These are phyloP conservation scores for Aspergillus viridinutans DNA, from an alignment of 2,329 filamentous ascomycete genomes.

Conservation along the genomic window DNA sequence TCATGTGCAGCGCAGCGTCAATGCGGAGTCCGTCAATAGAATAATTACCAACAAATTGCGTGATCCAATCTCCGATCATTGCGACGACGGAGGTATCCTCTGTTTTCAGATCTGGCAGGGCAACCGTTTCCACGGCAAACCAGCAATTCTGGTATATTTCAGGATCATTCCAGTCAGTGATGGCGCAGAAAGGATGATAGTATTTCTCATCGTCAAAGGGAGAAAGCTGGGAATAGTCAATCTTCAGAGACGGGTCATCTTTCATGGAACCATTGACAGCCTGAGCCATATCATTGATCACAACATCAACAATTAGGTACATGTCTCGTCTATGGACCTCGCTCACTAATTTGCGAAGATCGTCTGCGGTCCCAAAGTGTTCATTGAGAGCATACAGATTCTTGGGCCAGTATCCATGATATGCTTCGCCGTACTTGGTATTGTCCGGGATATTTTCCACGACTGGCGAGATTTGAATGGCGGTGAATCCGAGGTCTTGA, in stretches of 20 bases:
- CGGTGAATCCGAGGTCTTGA: slow-evolving; percentile 41
- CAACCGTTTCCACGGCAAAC: slow-evolving; percentile 44
- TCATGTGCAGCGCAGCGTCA: slow-evolving; percentile 47
- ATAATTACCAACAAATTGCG: slow-evolving; percentile 39
- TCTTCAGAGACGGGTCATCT: not conserved
- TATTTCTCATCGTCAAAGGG: slow-evolving; percentile 19
- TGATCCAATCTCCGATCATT: slow-evolving; percentile 40
- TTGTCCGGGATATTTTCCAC: slow-evolving; percentile 30
- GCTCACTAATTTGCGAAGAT: slow-evolving; percentile 40
- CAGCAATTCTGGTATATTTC: slow-evolving; percentile 29
- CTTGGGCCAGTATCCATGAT: slow-evolving; percentile 47
- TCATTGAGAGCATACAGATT: slow-evolving; percentile 44
- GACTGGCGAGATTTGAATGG: slow-evolving; percentile 37
- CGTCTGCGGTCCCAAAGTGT: slow-evolving; percentile 43
- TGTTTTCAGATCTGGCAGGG: slow-evolving; percentile 46
- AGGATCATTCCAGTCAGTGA: slow-evolving; percentile 12
- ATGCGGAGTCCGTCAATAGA: slow-evolving; percentile 48
- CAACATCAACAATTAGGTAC: slow-evolving; percentile 50
- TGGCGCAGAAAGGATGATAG: slow-evolving; percentile 16
- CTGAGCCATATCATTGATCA: slow-evolving; percentile 34
- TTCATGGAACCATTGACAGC: slow-evolving; percentile 7
- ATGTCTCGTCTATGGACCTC: slow-evolving; percentile 43
- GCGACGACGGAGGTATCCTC: slow-evolving; percentile 37
- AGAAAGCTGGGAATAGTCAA: slow-evolving; percentile 14
- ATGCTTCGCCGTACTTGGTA: slow-evolving; percentile 38